phyloP scores from a whole-genome alignment of 257 asterid species.

The Phtheirospermum japonicum region DNA sequence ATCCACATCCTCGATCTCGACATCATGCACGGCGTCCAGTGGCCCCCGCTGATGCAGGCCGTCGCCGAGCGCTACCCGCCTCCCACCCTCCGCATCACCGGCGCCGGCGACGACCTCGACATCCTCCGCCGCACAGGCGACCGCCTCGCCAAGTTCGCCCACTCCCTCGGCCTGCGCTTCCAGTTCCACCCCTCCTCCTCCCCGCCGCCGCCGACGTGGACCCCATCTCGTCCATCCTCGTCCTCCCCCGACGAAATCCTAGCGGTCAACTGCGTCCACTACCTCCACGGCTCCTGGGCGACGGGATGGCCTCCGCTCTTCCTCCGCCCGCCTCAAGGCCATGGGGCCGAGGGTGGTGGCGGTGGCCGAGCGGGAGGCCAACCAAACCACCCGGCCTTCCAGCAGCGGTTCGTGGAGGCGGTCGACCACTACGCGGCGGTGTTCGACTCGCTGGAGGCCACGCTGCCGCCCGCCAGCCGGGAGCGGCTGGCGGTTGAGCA shows the following conservation, averaged over 20 bases:
- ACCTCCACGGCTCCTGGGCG: no score
- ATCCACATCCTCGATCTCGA: slow-evolving; percentile 91
- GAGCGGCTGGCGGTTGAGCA: slow-evolving; percentile 78
- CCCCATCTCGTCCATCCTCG: slow-evolving; percentile 41
- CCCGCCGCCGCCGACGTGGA: no score
- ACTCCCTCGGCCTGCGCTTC: slow-evolving; percentile 70
- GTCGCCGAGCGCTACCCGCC: slow-evolving; percentile 70
- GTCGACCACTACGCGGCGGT: slow-evolving; percentile 78
- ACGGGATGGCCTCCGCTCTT: slow-evolving; percentile 66
- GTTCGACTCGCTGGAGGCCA: slow-evolving; percentile 88
- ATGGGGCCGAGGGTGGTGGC: slow-evolving; percentile 68
- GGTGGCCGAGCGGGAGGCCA: slow-evolving; percentile 79
- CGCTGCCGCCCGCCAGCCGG: slow-evolving; percentile 77
- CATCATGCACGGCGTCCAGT: slow-evolving; percentile 94
- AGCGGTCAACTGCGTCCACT: slow-evolving; percentile 82
- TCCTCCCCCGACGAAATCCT: slow-evolving; percentile 75
- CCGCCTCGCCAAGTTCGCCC: slow-evolving; percentile 77
- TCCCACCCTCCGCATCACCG: slow-evolving; percentile 85
- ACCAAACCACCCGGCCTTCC: slow-evolving; percentile 72
- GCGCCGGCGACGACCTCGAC: slow-evolving; percentile 65
- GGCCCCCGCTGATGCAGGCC: slow-evolving; percentile 99
- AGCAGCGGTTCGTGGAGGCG: slow-evolving; percentile 79
- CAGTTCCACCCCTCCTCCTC: slow-evolving; percentile 65
- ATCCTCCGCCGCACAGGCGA: slow-evolving; percentile 81
- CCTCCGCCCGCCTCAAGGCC: slow-evolving; percentile 50